phyloP scores from a whole-genome alignment of 805 yeast genomes.

The Yarrowia sp. region DNA sequence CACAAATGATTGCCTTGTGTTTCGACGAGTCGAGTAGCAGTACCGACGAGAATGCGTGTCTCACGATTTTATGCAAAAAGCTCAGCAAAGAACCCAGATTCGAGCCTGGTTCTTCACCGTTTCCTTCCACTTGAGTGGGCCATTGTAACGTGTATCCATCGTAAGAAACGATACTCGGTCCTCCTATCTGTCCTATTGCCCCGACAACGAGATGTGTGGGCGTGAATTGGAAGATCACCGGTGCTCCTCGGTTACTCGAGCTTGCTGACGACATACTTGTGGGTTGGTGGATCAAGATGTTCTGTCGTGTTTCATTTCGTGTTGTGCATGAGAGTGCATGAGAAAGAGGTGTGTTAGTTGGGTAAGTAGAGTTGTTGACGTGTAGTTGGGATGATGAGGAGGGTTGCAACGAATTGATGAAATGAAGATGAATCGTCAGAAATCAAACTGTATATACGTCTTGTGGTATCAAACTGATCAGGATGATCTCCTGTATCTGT shows the following conservation, averaged over 20 bases:
- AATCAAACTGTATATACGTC: too few relatives aligned
- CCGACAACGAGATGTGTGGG: constrained; percentile 1
- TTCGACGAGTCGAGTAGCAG: constrained; percentile 15
- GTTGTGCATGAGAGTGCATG: constrained; percentile 10
- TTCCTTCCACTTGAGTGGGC: constrained; percentile 24
- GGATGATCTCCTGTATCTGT: too few relatives aligned
- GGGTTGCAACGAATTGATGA: background rate
- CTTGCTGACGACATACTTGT: background rate
- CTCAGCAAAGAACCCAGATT: constrained; percentile 7
- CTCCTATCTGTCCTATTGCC: constrained; percentile 20
- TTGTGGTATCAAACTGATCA: too few relatives aligned
- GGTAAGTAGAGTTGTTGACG: too few relatives aligned
- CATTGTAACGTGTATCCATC: constrained; percentile 20
- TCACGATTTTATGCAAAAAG: constrained; percentile 6
- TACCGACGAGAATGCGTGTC: constrained; percentile 12
- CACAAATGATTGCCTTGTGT: constrained; percentile 26
- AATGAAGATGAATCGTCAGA: too few relatives aligned
- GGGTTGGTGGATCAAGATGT: background rate
- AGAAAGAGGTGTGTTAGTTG: background rate
- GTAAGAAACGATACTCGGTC: constrained; percentile 1
- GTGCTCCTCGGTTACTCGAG: constrained; percentile 23
- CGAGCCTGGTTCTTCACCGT: background rate
- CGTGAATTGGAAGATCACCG: constrained; percentile 24
- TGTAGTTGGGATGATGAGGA: background rate
- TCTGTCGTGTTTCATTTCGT: constrained; percentile 4